Evolutionary conservation across 306 rosid species (phyloP), one percentile per base, ranked within the genome.

Genomic region (Cicer yamashitae): DNA sequence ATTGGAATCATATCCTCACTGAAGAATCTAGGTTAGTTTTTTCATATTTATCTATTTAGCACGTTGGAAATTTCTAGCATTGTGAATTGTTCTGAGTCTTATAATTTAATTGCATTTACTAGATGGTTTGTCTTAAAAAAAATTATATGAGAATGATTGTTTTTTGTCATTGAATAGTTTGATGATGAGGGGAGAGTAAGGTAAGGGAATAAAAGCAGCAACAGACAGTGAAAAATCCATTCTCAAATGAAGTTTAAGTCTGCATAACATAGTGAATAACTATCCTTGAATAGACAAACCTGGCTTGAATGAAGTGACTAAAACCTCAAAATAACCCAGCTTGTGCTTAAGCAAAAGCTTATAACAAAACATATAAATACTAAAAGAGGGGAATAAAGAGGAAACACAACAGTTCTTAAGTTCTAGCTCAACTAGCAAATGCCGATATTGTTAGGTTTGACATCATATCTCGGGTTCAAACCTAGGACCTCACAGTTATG

Each of bases 1-100:
- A 90, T 79, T 90, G 94, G 94, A 90, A 86, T 25, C 79, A 74
- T 43, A 84, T 90, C 65, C 83, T 82, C 6, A 88, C 92, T 47
- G 86, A 85, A 78, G 96, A 92, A 79, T 90, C 97, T 59, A 84
- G 92, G 99, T 94, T 6, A 17, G 86, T 22, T 79, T 64, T 47
- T 60, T 60, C 76, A 46, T 25, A 12, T 65, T 17, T 20, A 37
- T 51, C 45, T 8, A 41, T 15, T 22, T 67, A 44, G 79, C 34
- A 17, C 47, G 7, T 45, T 14, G 45, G n/a, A 50, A 22, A 8
- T 78, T 64, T 67, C 7, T 22, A 45, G 43, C 43, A 12, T 30
- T 67, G 43, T 34, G 12, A 4, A 11, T 10, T 1, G 41, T 46
- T 67, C 4, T 45, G 72, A 22, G 46, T 67, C 40, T 66, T 20